phyloP scores from a whole-genome alignment of 768 basidiomycete genomes.

The Hysterangium stoloniferum region DNA sequence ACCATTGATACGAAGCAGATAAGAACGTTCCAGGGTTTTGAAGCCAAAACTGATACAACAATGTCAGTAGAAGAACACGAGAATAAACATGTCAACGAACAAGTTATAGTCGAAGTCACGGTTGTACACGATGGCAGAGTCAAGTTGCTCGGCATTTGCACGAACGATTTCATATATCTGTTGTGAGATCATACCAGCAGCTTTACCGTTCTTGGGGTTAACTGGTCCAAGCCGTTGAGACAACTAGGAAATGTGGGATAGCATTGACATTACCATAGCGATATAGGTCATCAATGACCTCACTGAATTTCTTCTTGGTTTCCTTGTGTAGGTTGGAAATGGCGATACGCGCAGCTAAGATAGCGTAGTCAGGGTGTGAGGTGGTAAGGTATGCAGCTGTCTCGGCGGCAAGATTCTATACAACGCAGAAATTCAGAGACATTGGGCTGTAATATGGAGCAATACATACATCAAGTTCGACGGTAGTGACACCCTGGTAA shows the following conservation, averaged over 20 bases:
- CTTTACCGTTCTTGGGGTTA: slow-evolving; percentile 87
- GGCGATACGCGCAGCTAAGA: slow-evolving; percentile 96
- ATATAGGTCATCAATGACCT: slow-evolving; percentile 87
- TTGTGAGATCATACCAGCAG: slow-evolving; percentile 88
- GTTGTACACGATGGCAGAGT: slow-evolving; percentile 95
- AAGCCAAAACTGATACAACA: slow-evolving; percentile 75
- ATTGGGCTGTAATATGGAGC: background rate
- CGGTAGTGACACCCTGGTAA: slow-evolving; percentile 93
- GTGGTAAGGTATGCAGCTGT: slow-evolving; percentile 97
- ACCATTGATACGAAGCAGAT: slow-evolving; percentile 89
- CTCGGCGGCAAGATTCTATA: slow-evolving; percentile 89
- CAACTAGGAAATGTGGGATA: background rate
- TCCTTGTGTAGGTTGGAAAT: slow-evolving; percentile 99
- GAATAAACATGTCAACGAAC: slow-evolving; percentile 36
- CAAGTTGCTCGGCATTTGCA: slow-evolving; percentile 72
- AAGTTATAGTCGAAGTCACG: slow-evolving; percentile 97
- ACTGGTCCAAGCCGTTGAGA: slow-evolving; percentile 36
- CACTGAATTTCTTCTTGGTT: slow-evolving; percentile 94
- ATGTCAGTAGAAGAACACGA: slow-evolving; percentile 2
- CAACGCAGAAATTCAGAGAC: background rate
- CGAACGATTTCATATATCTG: slow-evolving; percentile 77
- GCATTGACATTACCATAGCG: slow-evolving; percentile 54
- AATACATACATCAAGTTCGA: slow-evolving; percentile 83
- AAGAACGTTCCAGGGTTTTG: slow-evolving; percentile 98
- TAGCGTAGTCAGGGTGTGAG: slow-evolving; percentile 95